Base-by-base conservation (phyloP, 306 rosid genomes). In the Dalbergia cochinchinensis region DNA sequence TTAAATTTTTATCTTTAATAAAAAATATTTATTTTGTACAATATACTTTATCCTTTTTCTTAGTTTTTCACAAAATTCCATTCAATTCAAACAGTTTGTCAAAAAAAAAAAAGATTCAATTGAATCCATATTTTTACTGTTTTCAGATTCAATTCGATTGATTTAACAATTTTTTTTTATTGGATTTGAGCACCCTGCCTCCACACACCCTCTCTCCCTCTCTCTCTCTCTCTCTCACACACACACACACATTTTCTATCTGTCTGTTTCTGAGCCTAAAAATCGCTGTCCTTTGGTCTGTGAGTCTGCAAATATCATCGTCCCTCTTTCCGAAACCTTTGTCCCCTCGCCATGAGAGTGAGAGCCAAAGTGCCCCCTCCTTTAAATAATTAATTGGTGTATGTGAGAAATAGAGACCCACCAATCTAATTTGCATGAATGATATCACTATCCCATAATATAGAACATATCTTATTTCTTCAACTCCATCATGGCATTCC, bases 331-430 rank as follows among this genome's bases (percentile, higher is more conserved):
- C 75, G 76, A 80, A 84, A 65, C 79, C 82, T 83, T 86, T 88
- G 92, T 84, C 26, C 8, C 60, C 60, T 54, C 91, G 82, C 67
- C 94, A 89, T 93, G 87, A 91, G 89, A 89, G 90, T 93, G 89
- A 88, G 94, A 93, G 90, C 91, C 91, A 83, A 77, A 77, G 20
- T n/a, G 6, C 22, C 20, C 69, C 78, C 7, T 16, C 78, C 35
- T 79, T 6, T 37, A 59, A 70, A 26, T 26, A 18, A 47, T 8
- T 51, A 18, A 34, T 19, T 11, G 10, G 3, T 54, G n/a, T 54
- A 54, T 6, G 10, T 54, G 22, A 51, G 54, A 41, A 6, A n/a
- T 26, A 71, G 6, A 54, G 42, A 69, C 31, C 59, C 42, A 16
- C 69, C 78, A 19, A 54, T 54, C 60, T n/a, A 15, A n/a, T 76